Base-by-base conservation (phyloP, 306 rosid genomes). In the Gillenia trifoliata region DNA sequence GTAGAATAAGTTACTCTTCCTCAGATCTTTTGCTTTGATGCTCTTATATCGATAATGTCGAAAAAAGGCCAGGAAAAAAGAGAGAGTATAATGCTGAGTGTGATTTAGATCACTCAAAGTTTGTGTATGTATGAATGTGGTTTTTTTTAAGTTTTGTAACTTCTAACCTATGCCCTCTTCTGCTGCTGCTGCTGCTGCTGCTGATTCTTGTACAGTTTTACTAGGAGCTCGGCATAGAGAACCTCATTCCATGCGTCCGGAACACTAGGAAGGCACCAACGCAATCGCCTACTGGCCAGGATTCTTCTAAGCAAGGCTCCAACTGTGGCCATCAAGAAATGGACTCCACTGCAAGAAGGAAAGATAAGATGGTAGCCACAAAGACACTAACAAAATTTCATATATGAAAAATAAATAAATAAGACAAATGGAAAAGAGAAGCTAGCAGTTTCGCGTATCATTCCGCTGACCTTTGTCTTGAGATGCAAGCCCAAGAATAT, bases 201-300 rank as follows among this genome's bases (percentile, higher is more conserved):
- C 80, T 62, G 74, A 43, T 50, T 80, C 73, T 56, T 76, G 69
- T 83, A 72, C 41, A 82, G 83, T 77, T 86, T 79, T 57, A 87
- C 50, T 12, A 91, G 81, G 41, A 93, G 83, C 73, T 91, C 90
- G 1, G 97, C 90, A 56, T 80, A 91, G 72, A 93, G 83, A 72
- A 91, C 75, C 80, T 93, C 97, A 75, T 93, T 93, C 98, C 98
- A 93, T 0, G 86, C 31, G 68, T 93, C 98, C 13, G 98, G 98
- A 74, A 93, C 96, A 9, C 98, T 97, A 0, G 98, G 98, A 79
- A 93, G 98, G 84, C 98, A 93, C 98, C 98, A 93, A 72, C 91
- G 98, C 97, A 85, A 93, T 86, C 63, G 98, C 98, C 86, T 91
- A 97, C 86, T 91, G n/a, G n/a, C n/a, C n/a, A n/a, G n/a, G n/a